Evolutionary conservation across 2,329 filamentous ascomycete genomes (phyloP).

Genomic region (Beauveria scarabaeidicola): DNA sequence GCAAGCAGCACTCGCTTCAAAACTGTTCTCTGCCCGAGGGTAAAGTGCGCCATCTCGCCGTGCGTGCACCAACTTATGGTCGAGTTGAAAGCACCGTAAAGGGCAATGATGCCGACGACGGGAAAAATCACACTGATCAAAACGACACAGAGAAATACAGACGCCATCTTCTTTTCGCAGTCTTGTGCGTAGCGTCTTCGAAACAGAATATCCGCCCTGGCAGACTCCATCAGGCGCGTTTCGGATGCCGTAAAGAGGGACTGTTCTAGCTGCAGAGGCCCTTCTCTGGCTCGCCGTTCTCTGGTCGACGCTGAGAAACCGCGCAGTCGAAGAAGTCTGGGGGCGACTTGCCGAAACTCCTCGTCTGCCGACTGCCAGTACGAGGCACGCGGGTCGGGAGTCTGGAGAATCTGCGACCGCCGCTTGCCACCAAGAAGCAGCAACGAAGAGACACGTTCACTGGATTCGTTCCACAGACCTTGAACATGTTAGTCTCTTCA

Average conservation of each 20-base stretch:
- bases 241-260: slow-evolving; percentile 23
- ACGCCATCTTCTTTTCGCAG: slow-evolving; percentile 23
- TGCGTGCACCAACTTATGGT: slow-evolving; percentile 40
- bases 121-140: slow-evolving; percentile 35
- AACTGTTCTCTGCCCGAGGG: slow-evolving; percentile 21
- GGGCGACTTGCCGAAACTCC: slow-evolving; percentile 12
- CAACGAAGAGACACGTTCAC: slow-evolving; percentile 5
- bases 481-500: not conserved
- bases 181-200: slow-evolving; percentile 21
- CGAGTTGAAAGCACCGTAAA: slow-evolving; percentile 35
- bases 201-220: slow-evolving; percentile 22
- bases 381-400: slow-evolving; percentile 1
- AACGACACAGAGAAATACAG: slow-evolving; percentile 32
- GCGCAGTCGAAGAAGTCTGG: slow-evolving; percentile 16
- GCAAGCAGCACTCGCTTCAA: slow-evolving; percentile 30
- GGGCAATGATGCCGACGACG: slow-evolving; percentile 36
- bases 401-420: not conserved
- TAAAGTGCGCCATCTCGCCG: slow-evolving; percentile 35
- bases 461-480: slow-evolving; percentile 2
- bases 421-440: slow-evolving; percentile 1
- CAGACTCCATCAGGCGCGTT: slow-evolving; percentile 23
- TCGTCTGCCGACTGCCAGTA: slow-evolving; percentile 8
- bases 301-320: slow-evolving; percentile 19
- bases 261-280: slow-evolving; percentile 9
- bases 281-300: slow-evolving; percentile 11